These are phyloP conservation scores for Cercospora sp. DNA, from an alignment of 2,329 filamentous ascomycete genomes.

Conservation along the genomic window DNA sequence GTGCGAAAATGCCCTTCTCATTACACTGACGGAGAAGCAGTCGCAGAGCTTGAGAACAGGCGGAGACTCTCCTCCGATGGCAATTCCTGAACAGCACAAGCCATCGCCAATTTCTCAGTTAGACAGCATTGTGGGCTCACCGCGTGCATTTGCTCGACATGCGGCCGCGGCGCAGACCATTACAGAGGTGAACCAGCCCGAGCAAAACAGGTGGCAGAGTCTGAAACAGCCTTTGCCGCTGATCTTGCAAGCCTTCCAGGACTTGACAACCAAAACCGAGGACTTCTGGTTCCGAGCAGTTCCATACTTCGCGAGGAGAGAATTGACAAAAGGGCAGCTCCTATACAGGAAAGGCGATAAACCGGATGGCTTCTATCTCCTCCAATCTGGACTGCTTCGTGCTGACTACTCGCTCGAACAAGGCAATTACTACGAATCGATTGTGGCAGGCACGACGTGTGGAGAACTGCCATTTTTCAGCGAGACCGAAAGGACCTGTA, in stretches of 20 bases:
- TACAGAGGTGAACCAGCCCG: constrained; percentile 54
- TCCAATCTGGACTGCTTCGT: constrained; percentile 84
- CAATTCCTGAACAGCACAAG: constrained; percentile 31
- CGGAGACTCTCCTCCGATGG: constrained; percentile 48
- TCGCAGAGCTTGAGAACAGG: constrained; percentile 43
- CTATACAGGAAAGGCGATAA: constrained; percentile 75
- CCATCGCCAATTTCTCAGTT: constrained; percentile 30
- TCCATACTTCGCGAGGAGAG: constrained; percentile 70
- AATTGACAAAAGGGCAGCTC: constrained; percentile 67
- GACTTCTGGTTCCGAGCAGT: constrained; percentile 90
- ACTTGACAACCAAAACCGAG: constrained; percentile 79
- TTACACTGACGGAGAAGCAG: constrained; percentile 41
- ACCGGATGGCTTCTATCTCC: constrained; percentile 82
- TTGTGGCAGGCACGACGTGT: constrained; percentile 90
- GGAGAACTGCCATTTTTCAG: constrained; percentile 96
- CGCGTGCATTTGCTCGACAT: constrained; percentile 73
- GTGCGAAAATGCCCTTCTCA: constrained; percentile 91
- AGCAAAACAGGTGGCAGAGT: constrained; percentile 71
- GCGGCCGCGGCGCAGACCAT: constrained; percentile 76
- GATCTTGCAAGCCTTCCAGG: constrained; percentile 93
- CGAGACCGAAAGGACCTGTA: constrained; percentile 83
- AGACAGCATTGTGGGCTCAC: constrained; percentile 61
- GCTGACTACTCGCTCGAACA: constrained; percentile 91
- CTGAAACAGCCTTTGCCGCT: constrained; percentile 89
- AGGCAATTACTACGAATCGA: constrained; percentile 84